These are phyloP conservation scores for Fusarium brachygibbosum DNA, from an alignment of 2,329 filamentous ascomycete species.

Conservation along the genomic window DNA sequence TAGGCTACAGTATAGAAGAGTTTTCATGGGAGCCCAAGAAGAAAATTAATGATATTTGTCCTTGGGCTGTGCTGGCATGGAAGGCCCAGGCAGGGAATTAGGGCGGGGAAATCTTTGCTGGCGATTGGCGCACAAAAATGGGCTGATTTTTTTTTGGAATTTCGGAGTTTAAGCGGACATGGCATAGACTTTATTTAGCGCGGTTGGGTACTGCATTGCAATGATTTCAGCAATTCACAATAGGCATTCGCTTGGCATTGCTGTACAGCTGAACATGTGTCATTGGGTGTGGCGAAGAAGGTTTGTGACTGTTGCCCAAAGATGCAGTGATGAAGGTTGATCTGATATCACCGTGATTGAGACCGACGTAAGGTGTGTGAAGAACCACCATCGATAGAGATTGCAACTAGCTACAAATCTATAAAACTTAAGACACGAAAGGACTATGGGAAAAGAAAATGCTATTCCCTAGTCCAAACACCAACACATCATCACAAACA, in stretches of 20 bases:
- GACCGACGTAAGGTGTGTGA: not conserved
- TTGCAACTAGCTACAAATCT: not conserved
- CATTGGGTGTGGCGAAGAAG: not conserved
- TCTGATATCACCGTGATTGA: not conserved
- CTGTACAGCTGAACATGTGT: not conserved
- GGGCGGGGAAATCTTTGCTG: not conserved
- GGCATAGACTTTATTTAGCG: not conserved
- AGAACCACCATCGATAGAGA: not conserved
- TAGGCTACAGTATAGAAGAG: constrained; percentile 13
- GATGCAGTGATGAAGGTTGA: not conserved
- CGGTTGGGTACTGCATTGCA: not conserved
- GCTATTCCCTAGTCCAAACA: not conserved
- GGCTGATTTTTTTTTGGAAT: constrained; percentile 2
- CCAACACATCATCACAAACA: not conserved
- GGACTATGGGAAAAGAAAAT: not conserved
- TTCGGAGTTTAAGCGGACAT: not conserved
- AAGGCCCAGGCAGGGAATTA: constrained; percentile 3
- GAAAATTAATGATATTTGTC: constrained; percentile 15
- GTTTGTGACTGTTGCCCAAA: not conserved
- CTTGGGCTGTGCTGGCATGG: constrained; percentile 14
- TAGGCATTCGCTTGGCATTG: not conserved
- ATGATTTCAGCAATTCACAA: not conserved
- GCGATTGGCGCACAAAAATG: constrained; percentile 16
- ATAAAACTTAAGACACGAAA: not conserved
- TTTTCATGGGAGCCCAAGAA: constrained; percentile 19